Evolutionary conservation across 495 filamentous ascomycete species (phyloP).

Genomic region (Aspergillus bridgeri): DNA sequence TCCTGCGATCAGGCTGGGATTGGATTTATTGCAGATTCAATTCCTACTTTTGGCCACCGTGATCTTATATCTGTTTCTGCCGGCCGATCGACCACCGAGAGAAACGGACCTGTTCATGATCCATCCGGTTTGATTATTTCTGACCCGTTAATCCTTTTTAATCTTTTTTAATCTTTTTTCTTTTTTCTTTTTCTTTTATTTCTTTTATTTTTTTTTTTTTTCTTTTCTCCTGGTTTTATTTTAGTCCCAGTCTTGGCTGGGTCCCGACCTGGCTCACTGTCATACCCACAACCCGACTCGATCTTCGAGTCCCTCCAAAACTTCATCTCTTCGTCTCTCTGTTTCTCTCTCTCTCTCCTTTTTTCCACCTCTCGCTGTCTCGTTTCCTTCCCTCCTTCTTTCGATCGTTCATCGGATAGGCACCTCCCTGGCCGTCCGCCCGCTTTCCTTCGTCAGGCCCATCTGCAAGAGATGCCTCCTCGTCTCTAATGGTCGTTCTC

Average conservation of each 20-base stretch:
- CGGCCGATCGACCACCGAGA: constrained; percentile 12
- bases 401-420: constrained; percentile 5
- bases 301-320: constrained; percentile 19
- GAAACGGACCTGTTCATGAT: constrained; percentile 4
- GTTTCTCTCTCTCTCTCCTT: not conserved
- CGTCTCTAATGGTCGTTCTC: constrained; percentile 22
- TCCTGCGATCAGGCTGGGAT: constrained; percentile 9
- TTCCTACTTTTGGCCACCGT: not conserved
- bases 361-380: not conserved
- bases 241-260: constrained; percentile 24
- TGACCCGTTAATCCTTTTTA: too few relatives aligned
- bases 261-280: constrained; percentile 19
- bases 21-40: constrained; percentile 11
- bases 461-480: constrained; percentile 21
- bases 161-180: too few relatives aligned
- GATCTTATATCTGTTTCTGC: constrained; percentile 1
- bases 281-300: constrained; percentile 23
- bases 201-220: constrained; percentile 5
- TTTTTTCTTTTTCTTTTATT: constrained; percentile 8
- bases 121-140: constrained; percentile 1
- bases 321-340: constrained; percentile 6
- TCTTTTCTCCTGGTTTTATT: constrained; percentile 11
- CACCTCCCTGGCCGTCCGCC: constrained; percentile 1
- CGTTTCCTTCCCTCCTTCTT: constrained; percentile 4
- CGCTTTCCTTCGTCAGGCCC: constrained; percentile 3